Conservation (phyloP, 2,329 filamentous ascomycete genomes). For the Fusarium dlaminii region DNA sequence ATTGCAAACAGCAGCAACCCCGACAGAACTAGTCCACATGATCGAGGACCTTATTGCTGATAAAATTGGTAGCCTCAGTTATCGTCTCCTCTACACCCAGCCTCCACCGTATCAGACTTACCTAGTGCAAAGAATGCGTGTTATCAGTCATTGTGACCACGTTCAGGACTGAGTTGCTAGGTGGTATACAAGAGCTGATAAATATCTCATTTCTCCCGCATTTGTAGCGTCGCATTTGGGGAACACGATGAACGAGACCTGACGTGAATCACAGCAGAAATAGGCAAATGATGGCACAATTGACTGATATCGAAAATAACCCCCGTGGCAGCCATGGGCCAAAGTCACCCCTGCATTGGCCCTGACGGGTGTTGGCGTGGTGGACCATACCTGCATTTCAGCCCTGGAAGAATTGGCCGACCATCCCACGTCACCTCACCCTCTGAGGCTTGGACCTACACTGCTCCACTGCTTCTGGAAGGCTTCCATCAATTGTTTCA, state of each 20-base stretch:
- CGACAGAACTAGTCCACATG: slow-evolving; percentile 26
- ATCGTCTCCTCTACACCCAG: slow-evolving; percentile 10
- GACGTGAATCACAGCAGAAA: slow-evolving; percentile 39
- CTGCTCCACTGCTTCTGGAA: slow-evolving; percentile 44
- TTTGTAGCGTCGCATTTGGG: slow-evolving; percentile 33
- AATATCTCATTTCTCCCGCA: not conserved
- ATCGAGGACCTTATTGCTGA: slow-evolving; percentile 18
- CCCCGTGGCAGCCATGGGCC: slow-evolving; percentile 43
- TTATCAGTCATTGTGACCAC: not conserved
- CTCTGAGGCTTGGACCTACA: not conserved
- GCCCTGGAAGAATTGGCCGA: slow-evolving; percentile 28
- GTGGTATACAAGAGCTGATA: not conserved
- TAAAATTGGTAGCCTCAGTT: slow-evolving; percentile 34
- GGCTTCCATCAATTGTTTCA: slow-evolving; percentile 43
- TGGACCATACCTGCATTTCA: slow-evolving; percentile 26
- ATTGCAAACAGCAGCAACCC: slow-evolving; percentile 22
- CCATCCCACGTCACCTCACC: slow-evolving; percentile 23
- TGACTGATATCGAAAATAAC: slow-evolving; percentile 23
- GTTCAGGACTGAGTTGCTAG: not conserved
- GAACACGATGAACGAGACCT: slow-evolving; percentile 20
- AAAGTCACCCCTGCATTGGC: slow-evolving; percentile 39
- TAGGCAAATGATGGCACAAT: slow-evolving; percentile 36
- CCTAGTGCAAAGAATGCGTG: slow-evolving; percentile 24
- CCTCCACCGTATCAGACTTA: slow-evolving; percentile 37
- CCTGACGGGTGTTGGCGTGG: slow-evolving; percentile 18